Evolutionary conservation across 2,329 filamentous ascomycete genomes (phyloP), one percentile per base, ranked within the genome.

Genomic region (Rasamsonia emersonii): DNA sequence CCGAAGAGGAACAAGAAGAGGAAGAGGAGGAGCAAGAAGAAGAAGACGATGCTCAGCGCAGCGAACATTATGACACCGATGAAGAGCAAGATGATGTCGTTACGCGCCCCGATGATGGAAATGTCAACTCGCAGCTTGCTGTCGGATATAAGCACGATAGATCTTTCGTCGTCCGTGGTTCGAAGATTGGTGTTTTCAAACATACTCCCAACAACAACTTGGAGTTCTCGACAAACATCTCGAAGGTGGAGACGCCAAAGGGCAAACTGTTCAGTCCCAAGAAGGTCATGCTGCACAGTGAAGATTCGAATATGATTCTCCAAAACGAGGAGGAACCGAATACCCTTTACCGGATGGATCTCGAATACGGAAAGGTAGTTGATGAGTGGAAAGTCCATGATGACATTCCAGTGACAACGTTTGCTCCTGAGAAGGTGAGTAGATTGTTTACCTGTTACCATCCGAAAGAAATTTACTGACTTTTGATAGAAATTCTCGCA

Each of bases 381-480:
- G 91, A 98, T 51, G 91, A 98, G 60, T 98, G 91, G 91, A 94
- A 94, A 48, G 75, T 98, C 9, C 89, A 98, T 53, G 89, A 98
- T 41, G 85, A 96, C 54, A 95, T 98, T 34, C 81, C 85, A 0
- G 84, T 96, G 39, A 78, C 84, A 33, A 91, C 80, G 7, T 96
- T 96, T 59, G 85, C 85, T 0, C 91, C 91, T 0, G 88, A 95
- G 59, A 94, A 81, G 38, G 72, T 75, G 61, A 57, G 68, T 57
- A 27, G 15, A 18, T 11, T 21, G 8, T 10, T 11, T 15, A 24
- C 18, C 21, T 8, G 2, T n/a, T 18, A 16, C 10, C 20, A 30
- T 33, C 3, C 26, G 8, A 9, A 17, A 17, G 20, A 6, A 7
- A 14, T 24, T 48, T 55, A 45, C 61, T 53, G 39, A 58, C 36